Evolutionary conservation across 768 basidiomycete species (phyloP), one percentile per base, ranked within the genome.

Genomic region (Macrocybe gigantea): DNA sequence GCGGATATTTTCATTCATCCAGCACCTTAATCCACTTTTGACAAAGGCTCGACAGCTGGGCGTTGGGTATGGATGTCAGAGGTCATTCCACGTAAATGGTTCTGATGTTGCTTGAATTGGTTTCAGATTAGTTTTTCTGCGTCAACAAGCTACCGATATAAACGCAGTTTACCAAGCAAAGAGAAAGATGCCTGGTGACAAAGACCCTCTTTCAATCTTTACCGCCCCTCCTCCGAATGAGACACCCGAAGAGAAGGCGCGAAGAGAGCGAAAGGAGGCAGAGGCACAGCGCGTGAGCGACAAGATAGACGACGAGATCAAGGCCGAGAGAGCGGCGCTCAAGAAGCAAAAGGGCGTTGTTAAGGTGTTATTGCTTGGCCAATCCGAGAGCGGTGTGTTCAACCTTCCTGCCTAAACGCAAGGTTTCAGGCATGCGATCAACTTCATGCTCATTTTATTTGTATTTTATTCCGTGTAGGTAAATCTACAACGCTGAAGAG

Each of bases 401-500:
- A 47, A 7, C 35, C 44, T 45, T 8, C 10, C 7, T 41, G 39
- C 36, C 14, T 4, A 33, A 36, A 7, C 58, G 78, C 79, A 79
- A 6, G 22, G 4, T 2, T 22, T 22, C 22, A 22, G 22, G 22
- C 22, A 22, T 22, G 22, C 22, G 22, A 22, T 4, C 22, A 22
- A 22, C 22, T 22, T 4, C 22, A 22, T 22, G 22, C 22, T 22
- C 4, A 22, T 22, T 22, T 22, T 22, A 22, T 22, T 22, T 22
- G 22, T 22, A 22, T 22, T 22, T 22, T 22, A 22, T 22, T 1
- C 22, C 22, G 1, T 4, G 4, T 4, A 22, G 22, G 22, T 22
- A 82, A 82, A 65, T 79, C 77, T 0, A 82, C 79, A 3, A 81
- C 79, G 0, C 64, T 81, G 41, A 80, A 81, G 60, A 81, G 78